These are phyloP conservation scores for Vitis cinerea DNA, from an alignment of 164 flowering plant species.

Conservation along the genomic window DNA sequence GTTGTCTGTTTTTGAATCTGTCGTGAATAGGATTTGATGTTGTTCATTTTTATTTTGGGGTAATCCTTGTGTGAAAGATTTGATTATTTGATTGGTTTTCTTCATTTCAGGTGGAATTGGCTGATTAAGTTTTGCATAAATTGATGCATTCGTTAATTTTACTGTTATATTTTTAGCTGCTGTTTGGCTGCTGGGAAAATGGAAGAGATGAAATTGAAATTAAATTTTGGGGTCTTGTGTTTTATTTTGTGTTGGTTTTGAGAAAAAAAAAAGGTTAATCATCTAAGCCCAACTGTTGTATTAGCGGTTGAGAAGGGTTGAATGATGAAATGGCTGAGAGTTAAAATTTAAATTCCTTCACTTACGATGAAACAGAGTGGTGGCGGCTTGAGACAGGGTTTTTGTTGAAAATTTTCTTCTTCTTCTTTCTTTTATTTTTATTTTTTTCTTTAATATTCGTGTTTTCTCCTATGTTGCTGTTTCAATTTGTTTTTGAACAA, in stretches of 20 bases:
- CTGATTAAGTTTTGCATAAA: background rate
- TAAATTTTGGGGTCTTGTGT: background rate
- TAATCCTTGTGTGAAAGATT: background rate
- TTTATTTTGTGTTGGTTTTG: background rate
- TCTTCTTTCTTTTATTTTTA: too few species aligned
- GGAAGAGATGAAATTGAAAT: background rate
- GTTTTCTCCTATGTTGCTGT: too few species aligned
- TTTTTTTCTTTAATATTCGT: too few species aligned
- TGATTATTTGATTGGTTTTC: background rate
- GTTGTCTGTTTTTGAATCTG: background rate
- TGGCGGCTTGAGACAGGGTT: too few species aligned
- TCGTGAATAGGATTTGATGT: background rate
- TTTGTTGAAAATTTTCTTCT: too few species aligned
- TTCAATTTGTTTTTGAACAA: too few species aligned
- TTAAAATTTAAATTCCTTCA: too few species aligned
- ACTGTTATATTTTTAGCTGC: background rate
- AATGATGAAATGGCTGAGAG: too few species aligned
- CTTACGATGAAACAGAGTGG: too few species aligned
- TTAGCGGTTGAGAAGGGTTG: background rate
- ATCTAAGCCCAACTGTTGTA: background rate
- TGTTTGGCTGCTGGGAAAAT: constrained; percentile 1
- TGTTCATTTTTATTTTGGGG: background rate
- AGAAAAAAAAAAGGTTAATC: background rate
- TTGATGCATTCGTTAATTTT: background rate
- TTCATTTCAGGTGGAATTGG: background rate